A percentile compares a stretch with the other conserved stretches of the same genome.
Evolutionary conservation across 805 yeast species (phyloP).

Genomic region (Jamesozyma gamospora): DNA sequence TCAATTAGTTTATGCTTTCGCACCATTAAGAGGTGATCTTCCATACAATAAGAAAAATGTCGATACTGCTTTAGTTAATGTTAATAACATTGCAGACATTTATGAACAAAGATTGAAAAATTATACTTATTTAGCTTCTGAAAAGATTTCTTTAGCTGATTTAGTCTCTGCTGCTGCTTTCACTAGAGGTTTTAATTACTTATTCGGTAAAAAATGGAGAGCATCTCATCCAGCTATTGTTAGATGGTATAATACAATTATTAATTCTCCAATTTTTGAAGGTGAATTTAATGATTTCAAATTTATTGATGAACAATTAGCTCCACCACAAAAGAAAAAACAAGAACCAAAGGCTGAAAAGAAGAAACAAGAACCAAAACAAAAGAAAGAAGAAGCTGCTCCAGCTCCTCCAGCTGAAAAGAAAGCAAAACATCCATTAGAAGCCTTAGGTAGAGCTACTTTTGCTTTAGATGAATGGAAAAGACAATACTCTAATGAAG

Average conservation of each 20-base stretch:
- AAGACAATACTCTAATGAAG: constrained; percentile 93
- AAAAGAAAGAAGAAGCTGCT: constrained; percentile 8
- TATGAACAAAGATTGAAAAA: constrained; percentile 50
- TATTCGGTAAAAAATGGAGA: constrained; percentile 61
- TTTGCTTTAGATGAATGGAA: constrained; percentile 85
- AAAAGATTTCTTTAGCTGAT: constrained; percentile 58
- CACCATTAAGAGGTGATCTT: constrained; percentile 49
- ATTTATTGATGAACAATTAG: constrained; percentile 55
- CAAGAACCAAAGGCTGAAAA: constrained; percentile 34
- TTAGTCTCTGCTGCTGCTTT: constrained; percentile 41
- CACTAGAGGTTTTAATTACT: constrained; percentile 44
- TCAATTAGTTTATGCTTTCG: constrained; percentile 40
- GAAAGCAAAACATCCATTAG: constrained; percentile 89
- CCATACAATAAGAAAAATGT: constrained; percentile 72
- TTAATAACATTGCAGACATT: constrained; percentile 33
- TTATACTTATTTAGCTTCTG: constrained; percentile 64
- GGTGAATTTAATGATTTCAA: constrained; percentile 42
- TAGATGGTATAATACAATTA: constrained; percentile 63
- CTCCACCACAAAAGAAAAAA: constrained; percentile 57
- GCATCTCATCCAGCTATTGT: constrained; percentile 47
- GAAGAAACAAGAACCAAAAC: constrained; percentile 17
- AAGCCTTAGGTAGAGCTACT: constrained; percentile 62
- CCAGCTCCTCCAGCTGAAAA: constrained; percentile 39
- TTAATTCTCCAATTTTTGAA: constrained; percentile 36
- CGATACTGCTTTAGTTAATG: constrained; percentile 35